These are phyloP conservation scores for Globisporangium canariense DNA, from an alignment of 352 stramenopile genomes.

Conservation along the genomic window DNA sequence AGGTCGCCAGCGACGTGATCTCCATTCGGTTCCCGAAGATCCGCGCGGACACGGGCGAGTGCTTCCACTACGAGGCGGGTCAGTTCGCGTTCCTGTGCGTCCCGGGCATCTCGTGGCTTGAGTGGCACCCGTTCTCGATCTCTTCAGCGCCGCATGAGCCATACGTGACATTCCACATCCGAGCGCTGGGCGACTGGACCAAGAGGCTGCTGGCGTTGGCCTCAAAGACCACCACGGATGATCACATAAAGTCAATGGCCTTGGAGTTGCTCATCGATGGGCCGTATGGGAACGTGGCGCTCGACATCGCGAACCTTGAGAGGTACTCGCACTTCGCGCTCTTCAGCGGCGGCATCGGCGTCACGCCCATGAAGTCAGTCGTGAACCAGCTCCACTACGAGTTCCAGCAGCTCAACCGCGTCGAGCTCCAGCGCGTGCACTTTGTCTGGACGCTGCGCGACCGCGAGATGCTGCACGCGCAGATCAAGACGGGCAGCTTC, in stretches of 20 bases:
- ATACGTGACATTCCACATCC: constrained; percentile 70
- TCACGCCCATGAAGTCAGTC: constrained; percentile 21
- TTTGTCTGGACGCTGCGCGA: constrained; percentile 50
- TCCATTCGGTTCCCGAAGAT: constrained; percentile 45
- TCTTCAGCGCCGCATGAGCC: constrained; percentile 67
- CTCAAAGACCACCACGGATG: constrained; percentile 1
- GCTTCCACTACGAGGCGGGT: constrained; percentile 38
- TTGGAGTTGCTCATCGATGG: constrained; percentile 45
- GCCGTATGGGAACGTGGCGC: constrained; percentile 37
- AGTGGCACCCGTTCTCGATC: constrained; percentile 91
- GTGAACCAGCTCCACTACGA: constrained; percentile 17
- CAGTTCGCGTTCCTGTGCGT: constrained; percentile 86
- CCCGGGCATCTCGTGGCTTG: constrained; percentile 47
- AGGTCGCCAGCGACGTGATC: constrained; percentile 33
- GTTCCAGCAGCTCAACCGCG: constrained; percentile 10
- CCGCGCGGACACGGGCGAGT: constrained; percentile 31
- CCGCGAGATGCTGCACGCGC: constrained; percentile 26
- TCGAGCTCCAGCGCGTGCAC: constrained; percentile 26
- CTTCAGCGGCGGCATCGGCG: constrained; percentile 22
- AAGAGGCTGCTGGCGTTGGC: constrained; percentile 41
- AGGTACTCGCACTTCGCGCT: constrained; percentile 54
- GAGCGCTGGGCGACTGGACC: constrained; percentile 62
- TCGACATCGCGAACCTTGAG: constrained; percentile 36
- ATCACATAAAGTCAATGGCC: not conserved
- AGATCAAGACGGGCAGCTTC: constrained; percentile 7